phyloP scores from a whole-genome alignment of 2,329 filamentous ascomycete species.

The Hypoxylon sp. region DNA sequence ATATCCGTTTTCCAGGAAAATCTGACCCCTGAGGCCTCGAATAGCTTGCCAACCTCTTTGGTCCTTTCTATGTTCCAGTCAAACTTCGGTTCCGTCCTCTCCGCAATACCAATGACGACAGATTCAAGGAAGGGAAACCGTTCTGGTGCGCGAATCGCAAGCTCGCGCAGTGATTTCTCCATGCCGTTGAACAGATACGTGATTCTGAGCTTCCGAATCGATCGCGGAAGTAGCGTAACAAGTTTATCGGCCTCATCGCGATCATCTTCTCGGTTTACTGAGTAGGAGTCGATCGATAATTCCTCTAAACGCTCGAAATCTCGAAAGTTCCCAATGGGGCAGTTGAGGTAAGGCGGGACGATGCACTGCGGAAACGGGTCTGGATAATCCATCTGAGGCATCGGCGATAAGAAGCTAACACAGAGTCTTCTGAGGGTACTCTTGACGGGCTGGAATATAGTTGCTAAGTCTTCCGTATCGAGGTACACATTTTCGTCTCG shows the following conservation, averaged over 20 bases:
- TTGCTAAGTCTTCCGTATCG: slow-evolving; percentile 36
- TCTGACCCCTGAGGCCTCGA: not conserved
- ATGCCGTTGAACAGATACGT: not conserved
- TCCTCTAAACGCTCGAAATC: not conserved
- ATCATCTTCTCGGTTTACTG: not conserved
- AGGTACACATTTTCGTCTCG: slow-evolving; percentile 41
- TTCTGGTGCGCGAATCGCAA: not conserved
- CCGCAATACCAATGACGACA: not conserved
- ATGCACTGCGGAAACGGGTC: too few species aligned
- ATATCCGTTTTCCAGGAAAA: slow-evolving; percentile 1
- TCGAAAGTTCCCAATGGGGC: not conserved
- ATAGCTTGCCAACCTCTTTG: not conserved
- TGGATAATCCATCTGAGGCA: not conserved
- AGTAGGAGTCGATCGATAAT: not conserved
- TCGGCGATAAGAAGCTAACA: not conserved
- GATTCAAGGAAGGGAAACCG: not conserved
- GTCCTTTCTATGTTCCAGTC: not conserved
- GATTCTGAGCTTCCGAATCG: slow-evolving; percentile 6
- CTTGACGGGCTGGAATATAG: not conserved
- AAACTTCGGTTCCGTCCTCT: not conserved
- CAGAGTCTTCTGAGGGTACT: not conserved
- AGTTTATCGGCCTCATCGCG: not conserved
- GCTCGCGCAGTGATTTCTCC: not conserved
- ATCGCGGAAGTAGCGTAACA: not conserved
- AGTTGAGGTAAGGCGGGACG: too few species aligned